These are phyloP conservation scores for Withania somnifera DNA, from an alignment of 305 asterid genomes.

Conservation along the genomic window DNA sequence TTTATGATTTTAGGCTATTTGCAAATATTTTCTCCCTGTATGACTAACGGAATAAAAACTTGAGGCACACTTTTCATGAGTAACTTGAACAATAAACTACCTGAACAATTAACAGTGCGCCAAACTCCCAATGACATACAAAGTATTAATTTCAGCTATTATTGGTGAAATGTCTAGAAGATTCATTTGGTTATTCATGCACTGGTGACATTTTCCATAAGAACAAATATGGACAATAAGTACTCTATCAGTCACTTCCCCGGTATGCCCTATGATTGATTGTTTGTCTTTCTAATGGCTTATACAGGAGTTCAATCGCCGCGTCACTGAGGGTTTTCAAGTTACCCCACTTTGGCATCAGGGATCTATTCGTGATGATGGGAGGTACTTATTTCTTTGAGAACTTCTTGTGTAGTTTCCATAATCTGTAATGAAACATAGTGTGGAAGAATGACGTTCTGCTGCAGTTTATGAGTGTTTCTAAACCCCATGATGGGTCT, in stretches of 20 bases:
- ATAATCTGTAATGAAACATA: neutral
- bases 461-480: neutral
- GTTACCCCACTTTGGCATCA: constrained; percentile 96
- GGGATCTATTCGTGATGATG: constrained; percentile 76
- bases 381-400: constrained; percentile 40
- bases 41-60: neutral
- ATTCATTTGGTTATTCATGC: neutral
- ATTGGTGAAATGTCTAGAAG: neutral
- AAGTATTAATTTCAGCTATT: neutral
- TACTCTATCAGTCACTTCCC: neutral
- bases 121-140: neutral
- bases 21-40: neutral
- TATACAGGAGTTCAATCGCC: constrained; percentile 68
- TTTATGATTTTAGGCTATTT: neutral
- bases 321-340: constrained; percentile 87
- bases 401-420: neutral
- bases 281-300: neutral
- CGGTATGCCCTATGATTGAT: neutral
- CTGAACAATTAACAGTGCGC: neutral
- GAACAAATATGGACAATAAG: neutral
- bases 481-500: neutral
- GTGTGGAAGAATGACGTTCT: neutral
- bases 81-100: neutral
- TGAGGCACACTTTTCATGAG: neutral
- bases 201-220: neutral